Conservation (phyloP, 129 eudicot genomes). For the Helianthus annuus region HanXRQr2.0-SUNRISE NC_035448.2:52943349-52943848, state of each 20-base stretch:
- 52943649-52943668: constrained; percentile 87
- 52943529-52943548: background rate
- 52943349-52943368: background rate
- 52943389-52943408: constrained; percentile 52
- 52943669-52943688: constrained; percentile 77
- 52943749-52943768: constrained; percentile 2
- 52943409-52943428: constrained; percentile 90
- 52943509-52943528: background rate
- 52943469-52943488: constrained; percentile 97
- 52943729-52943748: background rate
- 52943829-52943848: constrained; percentile 98
- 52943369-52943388: constrained; percentile 4
- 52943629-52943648: constrained; percentile 92
- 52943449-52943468: constrained; percentile 66
- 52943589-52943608: constrained; percentile 83
- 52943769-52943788: constrained; percentile 59
- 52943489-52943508: constrained; percentile 28
- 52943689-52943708: constrained; percentile 36
- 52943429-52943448: constrained; percentile 69
- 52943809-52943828: constrained; percentile 95
- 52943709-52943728: background rate
- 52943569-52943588: constrained; percentile 80
- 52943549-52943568: background rate
- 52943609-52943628: constrained; percentile 64
- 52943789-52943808: constrained; percentile 83